Conservation (phyloP, 192 early-diverging fungal species). For the Backusella circina region DNA sequence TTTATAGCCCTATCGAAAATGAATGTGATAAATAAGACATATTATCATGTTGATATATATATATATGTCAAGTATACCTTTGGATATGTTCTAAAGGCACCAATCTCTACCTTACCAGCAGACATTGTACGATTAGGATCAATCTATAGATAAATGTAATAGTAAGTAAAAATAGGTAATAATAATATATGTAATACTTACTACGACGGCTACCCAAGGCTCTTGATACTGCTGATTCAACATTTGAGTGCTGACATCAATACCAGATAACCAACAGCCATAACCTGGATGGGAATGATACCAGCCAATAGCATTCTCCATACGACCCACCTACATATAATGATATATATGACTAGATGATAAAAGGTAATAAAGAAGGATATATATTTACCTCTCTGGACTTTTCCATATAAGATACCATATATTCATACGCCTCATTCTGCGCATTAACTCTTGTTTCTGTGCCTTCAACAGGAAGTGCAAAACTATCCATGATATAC, state of each 20-base stretch:
- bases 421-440: slow-evolving; percentile 93
- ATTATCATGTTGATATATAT: neutral
- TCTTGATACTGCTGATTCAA: slow-evolving; percentile 93
- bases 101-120: slow-evolving; percentile 95
- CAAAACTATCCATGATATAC: slow-evolving; percentile 96
- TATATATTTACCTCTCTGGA: slow-evolving; percentile 60
- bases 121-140: slow-evolving; percentile 97
- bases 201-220: slow-evolving; percentile 92
- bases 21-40: neutral
- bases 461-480: slow-evolving; percentile 96
- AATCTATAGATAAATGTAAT: slow-evolving; percentile 49
- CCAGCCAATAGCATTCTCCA: slow-evolving; percentile 96
- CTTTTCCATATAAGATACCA: slow-evolving; percentile 89
- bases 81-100: slow-evolving; percentile 98
- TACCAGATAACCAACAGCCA: slow-evolving; percentile 98
- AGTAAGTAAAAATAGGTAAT: neutral
- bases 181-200: slow-evolving; percentile 31
- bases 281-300: slow-evolving; percentile 99
- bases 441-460: slow-evolving; percentile 96
- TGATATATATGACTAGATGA: neutral
- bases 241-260: slow-evolving; percentile 96
- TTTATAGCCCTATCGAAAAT: slow-evolving; percentile 61
- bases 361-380: neutral
- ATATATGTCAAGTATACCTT: slow-evolving; percentile 40
- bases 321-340: slow-evolving; percentile 63